Evolutionary conservation across 805 yeast genomes (phyloP), one percentile per base, ranked within the genome.

Genomic region (Kodamaea hsintzibuensis): DNA sequence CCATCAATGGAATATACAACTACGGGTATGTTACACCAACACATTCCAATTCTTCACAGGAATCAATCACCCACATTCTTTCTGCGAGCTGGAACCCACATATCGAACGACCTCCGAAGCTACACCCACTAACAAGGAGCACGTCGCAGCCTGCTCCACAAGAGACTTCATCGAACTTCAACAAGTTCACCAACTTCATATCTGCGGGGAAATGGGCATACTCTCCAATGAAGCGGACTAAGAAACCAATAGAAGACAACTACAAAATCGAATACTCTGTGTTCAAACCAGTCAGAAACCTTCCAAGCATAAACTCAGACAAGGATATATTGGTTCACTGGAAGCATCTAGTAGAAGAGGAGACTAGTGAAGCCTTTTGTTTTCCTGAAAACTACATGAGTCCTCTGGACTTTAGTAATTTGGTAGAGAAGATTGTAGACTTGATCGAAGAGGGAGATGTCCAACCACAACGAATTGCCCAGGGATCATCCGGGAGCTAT

Each of bases 401-500:
- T 33, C 54, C 58, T 27, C 55, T 40, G 9, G 65, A 69, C 10
- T 83, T 80, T 58, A 64, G 73, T 25, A 48, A 47, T 1, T 62
- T 81, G 19, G 79, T 85, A 2, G 63, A 70, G n/a, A 68, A 71
- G 37, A 76, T 81, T 0, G 69, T 73, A 1, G 65, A 63, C 7
- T 82, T 84, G 1, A 80, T 85, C n/a, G 79, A 74, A 37, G 49
- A 56, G 2, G 66, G 63, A 10, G 77, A 73, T 6, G 66, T 80
- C 3, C 68, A 68, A 22, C 89, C 91, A 0, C 61, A 66, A 48
- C 67, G 88, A 50, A 86, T 87, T 6, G 61, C 82, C 22, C 78
- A 82, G 16, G 92, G 92, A 0, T 84, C 89, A 1, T 83, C 89
- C 0, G 92, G 92, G 0, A 82, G 87, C 51, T 86, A 86, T 62